Base-by-base conservation (phyloP, 345 rosid species). In the Sapria himalayana region DNA sequence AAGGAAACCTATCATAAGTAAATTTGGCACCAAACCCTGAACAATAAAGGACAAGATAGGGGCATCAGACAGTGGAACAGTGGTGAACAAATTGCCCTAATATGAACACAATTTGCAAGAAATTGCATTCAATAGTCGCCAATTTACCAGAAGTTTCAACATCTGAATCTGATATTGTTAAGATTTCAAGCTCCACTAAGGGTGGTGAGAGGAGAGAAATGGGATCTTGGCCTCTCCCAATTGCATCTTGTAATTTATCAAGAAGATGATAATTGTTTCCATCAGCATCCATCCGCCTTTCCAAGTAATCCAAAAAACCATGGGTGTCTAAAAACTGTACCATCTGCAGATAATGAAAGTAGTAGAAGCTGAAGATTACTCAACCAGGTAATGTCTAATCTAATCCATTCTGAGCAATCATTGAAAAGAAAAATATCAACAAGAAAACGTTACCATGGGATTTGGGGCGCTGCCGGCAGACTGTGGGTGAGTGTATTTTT, bases 151-250 rank as follows among this genome's bases (percentile, higher is more conserved):
- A 66, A 48, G 48, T 56, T 62, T 76, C 93, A 31, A 56, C 60
- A 50, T 77, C 77, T 44, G 91, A 70, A 37, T 84, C 99, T 3
- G 93, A 77, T 61, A 91, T 80, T 34, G 95, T 91, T 56, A 80
- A 59, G 29, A 91, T 73, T 63, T 82, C 99, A 29, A 76, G 86
- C 57, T 84, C 95, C 24, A 43, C 56, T 42, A 49, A 60, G 17
- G 69, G 49, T 32, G 78, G 65, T 36, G 93, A 86, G 46, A 89
- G 61, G 67, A 76, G 55, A 11, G 86, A 82, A 66, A 57, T 62
- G 25, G 81, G 85, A 67, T 76, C 79, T 55, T 89, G 95, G 62
- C 91, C 93, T 73, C 95, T 82, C 39, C 93, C 93, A 46, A 82
- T 58, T 35, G 98, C 86, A 61, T 89, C 98, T 71, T 82, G 95